phyloP scores from a whole-genome alignment of 2,329 filamentous ascomycete genomes.

The Calonectria honghensis region DNA sequence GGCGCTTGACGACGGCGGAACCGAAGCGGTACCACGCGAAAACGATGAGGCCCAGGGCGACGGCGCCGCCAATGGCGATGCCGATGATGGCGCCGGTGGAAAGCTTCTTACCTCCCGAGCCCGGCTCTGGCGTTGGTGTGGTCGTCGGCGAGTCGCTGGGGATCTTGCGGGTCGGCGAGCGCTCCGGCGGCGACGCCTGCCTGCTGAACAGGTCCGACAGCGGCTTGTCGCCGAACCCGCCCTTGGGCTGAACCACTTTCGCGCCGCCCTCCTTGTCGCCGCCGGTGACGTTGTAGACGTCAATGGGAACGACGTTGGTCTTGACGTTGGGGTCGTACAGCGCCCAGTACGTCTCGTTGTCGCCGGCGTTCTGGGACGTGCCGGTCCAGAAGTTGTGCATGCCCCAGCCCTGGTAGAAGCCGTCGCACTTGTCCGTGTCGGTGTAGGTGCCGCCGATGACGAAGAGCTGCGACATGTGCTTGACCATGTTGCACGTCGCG shows the following conservation, averaged over 20 bases:
- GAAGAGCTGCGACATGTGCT: conserved; percentile 73
- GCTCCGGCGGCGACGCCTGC: not conserved
- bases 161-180: conserved; percentile 25
- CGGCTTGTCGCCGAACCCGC: conserved; percentile 29
- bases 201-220: not conserved
- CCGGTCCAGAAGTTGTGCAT: conserved; percentile 74
- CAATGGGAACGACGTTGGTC: conserved; percentile 22
- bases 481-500: conserved; percentile 71
- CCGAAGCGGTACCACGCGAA: conserved; percentile 43
- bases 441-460: conserved; percentile 76
- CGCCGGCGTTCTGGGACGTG: conserved; percentile 60
- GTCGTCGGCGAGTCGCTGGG: not conserved
- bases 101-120: not conserved
- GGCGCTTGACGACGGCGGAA: conserved; percentile 24
- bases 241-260: not conserved
- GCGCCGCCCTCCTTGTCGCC: conserved; percentile 29
- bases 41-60: conserved; percentile 49
- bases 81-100: conserved; percentile 63
- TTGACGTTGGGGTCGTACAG: conserved; percentile 63
- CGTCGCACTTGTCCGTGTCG: conserved; percentile 66
- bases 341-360: conserved; percentile 66
- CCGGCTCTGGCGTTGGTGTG: not conserved
- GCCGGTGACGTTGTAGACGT: conserved; percentile 25
- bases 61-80: conserved; percentile 61
- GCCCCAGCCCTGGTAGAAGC: conserved; percentile 64